Evolutionary conservation across 805 yeast genomes (phyloP).

Genomic region (Yueomyces sinensis): DNA sequence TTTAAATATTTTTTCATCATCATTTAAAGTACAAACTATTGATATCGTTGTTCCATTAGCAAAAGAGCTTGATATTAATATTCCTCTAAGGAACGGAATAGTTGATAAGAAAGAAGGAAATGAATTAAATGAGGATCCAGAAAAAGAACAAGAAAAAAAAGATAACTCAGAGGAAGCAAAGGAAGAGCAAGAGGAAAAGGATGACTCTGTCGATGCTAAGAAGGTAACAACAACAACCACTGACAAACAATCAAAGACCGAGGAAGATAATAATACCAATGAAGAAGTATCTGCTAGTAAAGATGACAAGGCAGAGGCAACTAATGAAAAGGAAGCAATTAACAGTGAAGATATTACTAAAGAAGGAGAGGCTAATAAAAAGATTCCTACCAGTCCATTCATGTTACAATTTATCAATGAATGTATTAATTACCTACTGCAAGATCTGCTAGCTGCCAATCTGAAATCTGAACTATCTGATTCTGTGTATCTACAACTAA

Average conservation of each 20-base stretch:
- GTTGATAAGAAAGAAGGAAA: neutral
- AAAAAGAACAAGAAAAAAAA: neutral
- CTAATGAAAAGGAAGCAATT: neutral
- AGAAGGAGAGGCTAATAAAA: conserved; percentile 1
- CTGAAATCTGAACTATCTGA: conserved; percentile 33
- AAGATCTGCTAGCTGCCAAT: conserved; percentile 13
- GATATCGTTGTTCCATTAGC: conserved; percentile 7
- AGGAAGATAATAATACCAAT: neutral
- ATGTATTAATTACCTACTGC: conserved; percentile 21
- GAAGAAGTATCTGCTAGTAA: conserved; percentile 2
- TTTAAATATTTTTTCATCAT: conserved; percentile 12
- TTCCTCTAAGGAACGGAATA: neutral
- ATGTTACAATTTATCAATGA: conserved; percentile 25
- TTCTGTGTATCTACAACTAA: conserved; percentile 66
- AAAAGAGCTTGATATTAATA: neutral
- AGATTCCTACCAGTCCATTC: conserved; percentile 11
- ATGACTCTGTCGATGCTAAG: conserved; percentile 6
- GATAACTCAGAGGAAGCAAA: neutral
- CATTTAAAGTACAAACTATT: conserved; percentile 5
- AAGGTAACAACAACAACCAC: neutral
- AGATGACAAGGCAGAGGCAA: conserved; percentile 17
- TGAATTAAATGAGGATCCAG: neutral
- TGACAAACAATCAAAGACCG: neutral
- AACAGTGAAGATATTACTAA: neutral
- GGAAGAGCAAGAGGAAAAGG: neutral